phyloP scores from a whole-genome alignment of 805 yeast genomes.

The Aciculoconidium aculeatum region DNA sequence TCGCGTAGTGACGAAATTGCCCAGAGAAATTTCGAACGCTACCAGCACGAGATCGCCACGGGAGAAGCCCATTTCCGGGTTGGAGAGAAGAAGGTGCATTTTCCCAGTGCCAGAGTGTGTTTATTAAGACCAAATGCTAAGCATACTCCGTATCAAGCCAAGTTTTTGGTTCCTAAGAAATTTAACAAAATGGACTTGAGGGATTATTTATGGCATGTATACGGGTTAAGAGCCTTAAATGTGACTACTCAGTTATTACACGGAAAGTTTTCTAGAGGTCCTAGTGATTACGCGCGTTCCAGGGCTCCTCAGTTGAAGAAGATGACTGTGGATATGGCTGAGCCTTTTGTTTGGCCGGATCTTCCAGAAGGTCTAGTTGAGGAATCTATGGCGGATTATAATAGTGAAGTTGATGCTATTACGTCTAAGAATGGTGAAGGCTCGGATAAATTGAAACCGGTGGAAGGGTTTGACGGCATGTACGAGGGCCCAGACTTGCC shows the following conservation, averaged over 20 bases:
- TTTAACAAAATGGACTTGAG: constrained; percentile 92
- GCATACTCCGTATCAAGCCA: constrained; percentile 95
- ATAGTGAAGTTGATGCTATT: constrained; percentile 47
- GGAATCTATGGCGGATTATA: constrained; percentile 30
- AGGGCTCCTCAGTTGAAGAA: constrained; percentile 81
- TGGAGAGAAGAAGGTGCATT: constrained; percentile 71
- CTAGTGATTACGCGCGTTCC: constrained; percentile 58
- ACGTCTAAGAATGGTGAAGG: constrained; percentile 50
- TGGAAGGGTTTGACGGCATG: constrained; percentile 70
- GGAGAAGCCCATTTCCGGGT: constrained; percentile 76
- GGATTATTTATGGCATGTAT: constrained; percentile 86
- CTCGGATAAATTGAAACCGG: constrained; percentile 63
- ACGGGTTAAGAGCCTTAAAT: constrained; percentile 85
- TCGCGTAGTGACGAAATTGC: constrained; percentile 31
- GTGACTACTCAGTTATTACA: constrained; percentile 82
- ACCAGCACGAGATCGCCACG: constrained; percentile 46
- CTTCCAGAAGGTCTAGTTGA: constrained; percentile 32
- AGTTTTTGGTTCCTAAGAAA: constrained; percentile 87
- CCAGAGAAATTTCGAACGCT: constrained; percentile 32
- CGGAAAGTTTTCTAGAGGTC: constrained; percentile 53
- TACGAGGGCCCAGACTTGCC: constrained; percentile 39
- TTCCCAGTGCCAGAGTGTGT: constrained; percentile 80
- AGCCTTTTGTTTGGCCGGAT: constrained; percentile 95
- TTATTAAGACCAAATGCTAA: constrained; percentile 89
- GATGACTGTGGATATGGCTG: constrained; percentile 94